Evolutionary conservation across 129 eudicot genomes (phyloP).

Genomic region (Logfia minima): DNA sequence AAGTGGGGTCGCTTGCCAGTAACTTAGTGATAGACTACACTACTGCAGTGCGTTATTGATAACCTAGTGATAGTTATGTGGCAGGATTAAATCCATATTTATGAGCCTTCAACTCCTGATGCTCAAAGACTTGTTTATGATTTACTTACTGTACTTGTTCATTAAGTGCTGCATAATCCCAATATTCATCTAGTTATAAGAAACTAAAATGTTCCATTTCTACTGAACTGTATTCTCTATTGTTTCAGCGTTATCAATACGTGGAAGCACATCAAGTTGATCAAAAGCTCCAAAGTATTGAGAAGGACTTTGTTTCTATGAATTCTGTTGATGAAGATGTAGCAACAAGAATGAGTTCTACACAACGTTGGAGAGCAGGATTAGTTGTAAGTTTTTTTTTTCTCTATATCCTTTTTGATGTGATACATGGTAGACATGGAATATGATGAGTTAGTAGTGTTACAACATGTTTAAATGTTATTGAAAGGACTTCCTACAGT

Average conservation of each 20-base stretch:
- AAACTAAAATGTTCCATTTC: background rate
- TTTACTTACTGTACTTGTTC: background rate
- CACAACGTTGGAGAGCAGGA: constrained; percentile 74
- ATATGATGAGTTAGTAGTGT: background rate
- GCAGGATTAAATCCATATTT: background rate
- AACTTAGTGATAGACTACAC: background rate
- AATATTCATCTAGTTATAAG: background rate
- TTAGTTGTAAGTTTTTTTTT: constrained; percentile 69
- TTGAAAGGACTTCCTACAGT: background rate
- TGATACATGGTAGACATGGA: background rate
- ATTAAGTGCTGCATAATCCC: background rate
- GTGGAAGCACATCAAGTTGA: constrained; percentile 83
- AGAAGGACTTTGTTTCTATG: constrained; percentile 62
- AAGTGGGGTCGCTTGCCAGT: background rate
- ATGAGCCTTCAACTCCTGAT: background rate
- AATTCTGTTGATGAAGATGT: constrained; percentile 47
- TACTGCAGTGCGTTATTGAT: background rate
- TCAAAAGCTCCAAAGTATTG: constrained; percentile 56
- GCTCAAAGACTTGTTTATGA: background rate
- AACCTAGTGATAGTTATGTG: background rate
- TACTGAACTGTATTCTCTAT: constrained; percentile 6
- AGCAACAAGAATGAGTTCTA: constrained; percentile 47
- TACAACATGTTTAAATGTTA: background rate
- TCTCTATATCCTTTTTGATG: background rate
- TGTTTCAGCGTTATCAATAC: constrained; percentile 70